Percentiles rank a stretch among this genome's conserved stretches.
Evolutionary conservation across 805 yeast genomes (phyloP).

Genomic region (Candida awuae): DNA sequence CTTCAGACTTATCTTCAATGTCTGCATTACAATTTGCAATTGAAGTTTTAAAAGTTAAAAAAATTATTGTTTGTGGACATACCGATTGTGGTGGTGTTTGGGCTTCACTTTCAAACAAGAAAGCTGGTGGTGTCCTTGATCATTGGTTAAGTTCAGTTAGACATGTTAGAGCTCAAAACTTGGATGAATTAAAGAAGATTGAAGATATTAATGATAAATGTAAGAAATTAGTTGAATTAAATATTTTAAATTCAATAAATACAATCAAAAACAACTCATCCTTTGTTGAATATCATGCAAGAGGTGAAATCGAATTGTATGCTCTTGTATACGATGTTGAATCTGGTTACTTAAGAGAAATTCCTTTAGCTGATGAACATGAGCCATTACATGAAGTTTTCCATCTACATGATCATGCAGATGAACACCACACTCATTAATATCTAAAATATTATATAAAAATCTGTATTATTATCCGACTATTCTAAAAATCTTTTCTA

Average conservation of each 20-base stretch:
- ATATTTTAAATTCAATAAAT: conserved; percentile 64
- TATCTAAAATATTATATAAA: not conserved
- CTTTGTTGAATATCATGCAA: conserved; percentile 56
- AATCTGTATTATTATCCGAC: not conserved
- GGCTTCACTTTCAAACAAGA: conserved; percentile 62
- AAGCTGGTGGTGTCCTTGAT: conserved; percentile 61
- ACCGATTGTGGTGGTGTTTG: conserved; percentile 92
- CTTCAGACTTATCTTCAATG: conserved; percentile 63
- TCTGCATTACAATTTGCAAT: conserved; percentile 85
- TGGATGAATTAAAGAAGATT: conserved; percentile 40
- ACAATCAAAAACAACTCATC: conserved; percentile 58
- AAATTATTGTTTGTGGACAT: conserved; percentile 86
- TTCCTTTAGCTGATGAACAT: conserved; percentile 21
- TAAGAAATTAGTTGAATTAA: conserved; percentile 62
- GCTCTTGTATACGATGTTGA: conserved; percentile 81
- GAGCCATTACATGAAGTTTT: conserved; percentile 19
- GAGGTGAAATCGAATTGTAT: conserved; percentile 63
- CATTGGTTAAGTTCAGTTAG: conserved; percentile 65
- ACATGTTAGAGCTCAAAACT: conserved; percentile 57
- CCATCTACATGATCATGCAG: conserved; percentile 19
- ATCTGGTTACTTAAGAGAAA: conserved; percentile 50
- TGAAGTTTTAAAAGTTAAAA: conserved; percentile 71
- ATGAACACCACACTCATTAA: conserved; percentile 8
- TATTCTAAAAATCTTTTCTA: too few species aligned
- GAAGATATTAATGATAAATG: conserved; percentile 47